These are phyloP conservation scores for Boechera retrofracta DNA, from an alignment of 345 rosid genomes.

Conservation along the genomic window DNA sequence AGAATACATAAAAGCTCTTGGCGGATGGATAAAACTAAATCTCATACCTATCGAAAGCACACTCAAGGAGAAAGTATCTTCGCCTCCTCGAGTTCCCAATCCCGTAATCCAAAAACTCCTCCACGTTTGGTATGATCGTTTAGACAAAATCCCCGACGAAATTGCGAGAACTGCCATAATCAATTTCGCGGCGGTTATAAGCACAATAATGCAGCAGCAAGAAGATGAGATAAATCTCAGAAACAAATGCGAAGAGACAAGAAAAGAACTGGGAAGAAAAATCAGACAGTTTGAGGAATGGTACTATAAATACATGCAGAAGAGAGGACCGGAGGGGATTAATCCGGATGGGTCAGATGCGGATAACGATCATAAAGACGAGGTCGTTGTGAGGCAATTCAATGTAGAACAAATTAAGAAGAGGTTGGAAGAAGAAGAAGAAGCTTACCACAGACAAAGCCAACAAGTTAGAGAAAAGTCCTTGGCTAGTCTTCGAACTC, in stretches of 20 bases:
- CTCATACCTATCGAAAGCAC: conserved; percentile 91
- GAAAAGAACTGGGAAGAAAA: conserved; percentile 62
- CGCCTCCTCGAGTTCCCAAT: conserved; percentile 70
- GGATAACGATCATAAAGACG: conserved; percentile 50
- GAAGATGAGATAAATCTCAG: conserved; percentile 64
- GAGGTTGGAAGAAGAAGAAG: conserved; percentile 74
- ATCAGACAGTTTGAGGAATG: conserved; percentile 68
- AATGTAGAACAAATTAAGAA: conserved; percentile 53
- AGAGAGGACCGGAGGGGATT: conserved; percentile 56
- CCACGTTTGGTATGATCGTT: conserved; percentile 62
- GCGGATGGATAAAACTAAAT: conserved; percentile 73
- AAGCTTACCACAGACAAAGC: conserved; percentile 58
- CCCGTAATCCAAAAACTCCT: conserved; percentile 76
- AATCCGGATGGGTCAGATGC: conserved; percentile 52
- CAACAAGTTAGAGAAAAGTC: conserved; percentile 89
- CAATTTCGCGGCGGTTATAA: conserved; percentile 68
- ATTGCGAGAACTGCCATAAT: conserved; percentile 67
- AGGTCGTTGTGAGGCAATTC: conserved; percentile 57
- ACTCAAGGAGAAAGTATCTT: conserved; percentile 86
- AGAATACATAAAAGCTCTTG: conserved; percentile 66
- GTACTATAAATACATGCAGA: conserved; percentile 59
- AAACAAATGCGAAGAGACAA: conserved; percentile 64
- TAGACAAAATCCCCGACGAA: conserved; percentile 70
- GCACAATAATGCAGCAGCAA: conserved; percentile 67
- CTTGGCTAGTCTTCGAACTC: conserved; percentile 63